A percentile compares a stretch with the other conserved stretches of the same genome.
phyloP scores from a whole-genome alignment of 202 grass and related monocot species.

The Bolboschoenoplectus hybrid region DNA sequence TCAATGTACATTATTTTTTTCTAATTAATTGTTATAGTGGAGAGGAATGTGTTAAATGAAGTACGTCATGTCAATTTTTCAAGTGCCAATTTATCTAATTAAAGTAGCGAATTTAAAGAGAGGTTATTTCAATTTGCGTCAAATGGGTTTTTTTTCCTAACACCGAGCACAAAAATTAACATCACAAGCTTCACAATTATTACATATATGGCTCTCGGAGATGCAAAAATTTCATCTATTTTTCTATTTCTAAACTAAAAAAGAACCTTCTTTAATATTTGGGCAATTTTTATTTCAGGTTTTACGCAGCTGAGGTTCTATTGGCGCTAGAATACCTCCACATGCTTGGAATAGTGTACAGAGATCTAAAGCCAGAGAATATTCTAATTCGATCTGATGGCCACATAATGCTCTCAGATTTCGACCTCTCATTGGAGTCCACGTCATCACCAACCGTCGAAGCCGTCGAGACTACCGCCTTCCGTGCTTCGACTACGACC shows the following conservation, averaged over 20 bases:
- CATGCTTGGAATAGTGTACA: conserved; percentile 97
- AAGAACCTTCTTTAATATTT: not conserved
- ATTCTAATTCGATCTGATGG: conserved; percentile 82
- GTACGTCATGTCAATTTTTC: not conserved
- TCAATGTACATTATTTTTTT: not conserved
- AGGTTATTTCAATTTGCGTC: not conserved
- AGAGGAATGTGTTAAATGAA: not conserved
- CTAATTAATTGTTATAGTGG: not conserved
- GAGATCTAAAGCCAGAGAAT: conserved; percentile 97
- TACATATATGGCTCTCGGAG: not conserved
- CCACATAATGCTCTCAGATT: conserved; percentile 98
- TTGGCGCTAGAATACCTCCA: conserved; percentile 89
- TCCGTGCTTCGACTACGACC: not conserved
- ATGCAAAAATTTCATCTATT: not conserved
- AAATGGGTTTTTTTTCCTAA: not conserved
- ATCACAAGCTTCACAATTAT: not conserved
- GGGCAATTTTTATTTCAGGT: conserved; percentile 33
- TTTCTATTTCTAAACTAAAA: not conserved
- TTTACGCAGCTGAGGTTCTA: conserved; percentile 88
- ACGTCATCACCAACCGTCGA: conserved; percentile 69
- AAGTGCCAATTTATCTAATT: not conserved
- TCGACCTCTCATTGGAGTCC: conserved; percentile 94
- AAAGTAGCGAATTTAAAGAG: not conserved
- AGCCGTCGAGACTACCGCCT: not conserved
- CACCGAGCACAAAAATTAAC: not conserved